Conservation (phyloP, 192 early-diverging fungal genomes). For the Chytriomyces sp. region DNA sequence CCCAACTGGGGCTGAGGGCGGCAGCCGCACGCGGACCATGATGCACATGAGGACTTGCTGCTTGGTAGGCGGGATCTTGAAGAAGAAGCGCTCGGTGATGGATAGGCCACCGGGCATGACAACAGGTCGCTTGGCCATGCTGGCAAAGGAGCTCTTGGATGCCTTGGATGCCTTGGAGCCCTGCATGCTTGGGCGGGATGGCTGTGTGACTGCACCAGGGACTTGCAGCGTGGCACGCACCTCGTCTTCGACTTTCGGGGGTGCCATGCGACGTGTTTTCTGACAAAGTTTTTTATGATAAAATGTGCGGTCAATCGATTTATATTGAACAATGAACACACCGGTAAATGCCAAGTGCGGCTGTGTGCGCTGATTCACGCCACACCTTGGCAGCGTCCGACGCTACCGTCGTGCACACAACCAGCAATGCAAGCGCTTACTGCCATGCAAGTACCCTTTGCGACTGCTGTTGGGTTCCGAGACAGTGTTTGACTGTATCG, state of each 20-base stretch:
- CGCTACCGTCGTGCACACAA: too few relatives aligned
- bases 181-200: not conserved
- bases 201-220: not conserved
- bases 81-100: slow-evolving; percentile 48
- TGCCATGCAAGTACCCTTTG: too few relatives aligned
- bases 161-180: not conserved
- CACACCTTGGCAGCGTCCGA: too few relatives aligned
- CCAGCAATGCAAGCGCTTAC: too few relatives aligned
- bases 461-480: too few relatives aligned
- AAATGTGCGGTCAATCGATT: too few relatives aligned
- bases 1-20: slow-evolving; percentile 17
- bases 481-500: too few relatives aligned
- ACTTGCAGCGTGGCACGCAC: not conserved
- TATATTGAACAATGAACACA: too few relatives aligned
- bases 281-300: too few relatives aligned
- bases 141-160: not conserved
- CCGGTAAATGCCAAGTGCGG: too few relatives aligned
- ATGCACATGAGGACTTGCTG: slow-evolving; percentile 53
- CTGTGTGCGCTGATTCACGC: too few relatives aligned
- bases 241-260: not conserved
- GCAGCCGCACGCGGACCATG: slow-evolving; percentile 40
- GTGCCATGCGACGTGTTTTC: not conserved
- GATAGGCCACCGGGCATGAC: slow-evolving; percentile 33
- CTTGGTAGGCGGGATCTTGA: slow-evolving; percentile 32
- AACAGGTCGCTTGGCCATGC: not conserved